A percentile compares a stretch with the other conserved stretches of the same genome.
These are phyloP conservation scores for Chlamydomonas asymmetrica DNA, from an alignment of 139 green algal species.

Conservation along the genomic window DNA sequence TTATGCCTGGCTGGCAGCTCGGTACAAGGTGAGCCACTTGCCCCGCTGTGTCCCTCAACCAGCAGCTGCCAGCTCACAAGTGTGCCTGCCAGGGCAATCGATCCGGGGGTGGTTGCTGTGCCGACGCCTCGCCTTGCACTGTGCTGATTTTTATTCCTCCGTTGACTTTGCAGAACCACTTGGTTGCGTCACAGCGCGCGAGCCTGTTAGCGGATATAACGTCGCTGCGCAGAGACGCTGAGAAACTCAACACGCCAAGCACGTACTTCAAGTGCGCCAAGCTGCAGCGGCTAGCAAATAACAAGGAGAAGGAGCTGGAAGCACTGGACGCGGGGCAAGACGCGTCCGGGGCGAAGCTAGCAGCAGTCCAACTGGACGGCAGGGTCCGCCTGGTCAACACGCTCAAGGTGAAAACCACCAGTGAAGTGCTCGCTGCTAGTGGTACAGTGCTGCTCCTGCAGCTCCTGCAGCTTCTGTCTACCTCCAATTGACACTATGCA, in stretches of 20 bases:
- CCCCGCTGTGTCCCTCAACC: too few species aligned
- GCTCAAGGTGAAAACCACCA: conserved; percentile 21
- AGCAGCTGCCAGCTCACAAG: background rate
- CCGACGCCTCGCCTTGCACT: background rate
- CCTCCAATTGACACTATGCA: background rate
- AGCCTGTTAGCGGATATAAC: conserved; percentile 13
- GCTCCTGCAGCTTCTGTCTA: background rate
- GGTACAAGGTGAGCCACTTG: conserved; percentile 20
- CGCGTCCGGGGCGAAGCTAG: background rate
- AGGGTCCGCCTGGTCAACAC: conserved; percentile 11
- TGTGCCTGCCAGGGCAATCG: background rate
- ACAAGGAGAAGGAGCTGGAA: conserved; percentile 47
- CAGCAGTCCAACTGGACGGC: too few species aligned
- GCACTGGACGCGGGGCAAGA: conserved; percentile 10
- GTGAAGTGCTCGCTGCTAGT: background rate
- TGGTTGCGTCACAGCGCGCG: background rate
- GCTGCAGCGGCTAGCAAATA: conserved; percentile 38
- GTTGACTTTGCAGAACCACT: background rate
- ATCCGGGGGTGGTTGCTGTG: too few species aligned
- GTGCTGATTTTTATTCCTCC: background rate
- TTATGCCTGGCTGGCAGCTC: background rate
- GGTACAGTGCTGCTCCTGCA: background rate
- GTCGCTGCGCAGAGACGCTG: conserved; percentile 21
- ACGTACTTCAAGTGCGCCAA: conserved; percentile 44
- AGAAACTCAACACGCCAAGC: conserved; percentile 34